Conservation (phyloP, 192 early-diverging fungal genomes). For the Podila verticillata region DNA sequence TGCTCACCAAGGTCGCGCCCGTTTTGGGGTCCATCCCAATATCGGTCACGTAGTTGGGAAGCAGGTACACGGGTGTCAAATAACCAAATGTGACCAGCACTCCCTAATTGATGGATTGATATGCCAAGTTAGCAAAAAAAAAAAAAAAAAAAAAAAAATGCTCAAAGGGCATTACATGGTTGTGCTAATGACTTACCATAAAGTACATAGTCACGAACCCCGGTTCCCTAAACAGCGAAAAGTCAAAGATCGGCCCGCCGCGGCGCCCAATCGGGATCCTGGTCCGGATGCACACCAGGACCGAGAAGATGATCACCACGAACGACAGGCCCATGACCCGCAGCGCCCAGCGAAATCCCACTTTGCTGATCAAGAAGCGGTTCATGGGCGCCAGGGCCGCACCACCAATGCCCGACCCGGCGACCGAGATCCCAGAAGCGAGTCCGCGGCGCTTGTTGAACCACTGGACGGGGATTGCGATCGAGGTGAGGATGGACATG, state of each 20-base stretch:
- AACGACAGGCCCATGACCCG: constrained; percentile 51
- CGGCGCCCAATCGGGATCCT: constrained; percentile 4
- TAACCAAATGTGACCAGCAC: constrained; percentile 23
- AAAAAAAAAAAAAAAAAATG: not conserved
- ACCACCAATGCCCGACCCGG: constrained; percentile 76
- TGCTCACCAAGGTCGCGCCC: constrained; percentile 51
- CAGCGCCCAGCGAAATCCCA: constrained; percentile 52
- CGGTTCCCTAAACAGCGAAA: constrained; percentile 50
- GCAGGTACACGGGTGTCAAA: constrained; percentile 48
- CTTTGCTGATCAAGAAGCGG: constrained; percentile 34
- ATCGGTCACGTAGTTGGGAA: constrained; percentile 33
- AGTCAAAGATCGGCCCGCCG: constrained; percentile 33
- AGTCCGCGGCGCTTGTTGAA: constrained; percentile 67
- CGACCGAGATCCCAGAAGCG: constrained; percentile 71
- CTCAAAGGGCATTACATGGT: not conserved
- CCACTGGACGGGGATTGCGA: constrained; percentile 71
- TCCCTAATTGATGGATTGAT: not conserved
- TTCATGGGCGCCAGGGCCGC: constrained; percentile 64
- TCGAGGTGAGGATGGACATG: constrained; percentile 66
- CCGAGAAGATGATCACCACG: constrained; percentile 35
- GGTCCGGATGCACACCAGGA: constrained; percentile 21
- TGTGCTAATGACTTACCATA: constrained; percentile 29
- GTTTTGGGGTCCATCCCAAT: constrained; percentile 32
- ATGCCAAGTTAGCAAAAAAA: too few relatives aligned
- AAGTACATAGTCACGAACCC: constrained; percentile 50